Evolutionary conservation across 1,284 basidiomycete genomes (phyloP).

Genomic region (Cutaneotrichosporon cutaneum): DNA sequence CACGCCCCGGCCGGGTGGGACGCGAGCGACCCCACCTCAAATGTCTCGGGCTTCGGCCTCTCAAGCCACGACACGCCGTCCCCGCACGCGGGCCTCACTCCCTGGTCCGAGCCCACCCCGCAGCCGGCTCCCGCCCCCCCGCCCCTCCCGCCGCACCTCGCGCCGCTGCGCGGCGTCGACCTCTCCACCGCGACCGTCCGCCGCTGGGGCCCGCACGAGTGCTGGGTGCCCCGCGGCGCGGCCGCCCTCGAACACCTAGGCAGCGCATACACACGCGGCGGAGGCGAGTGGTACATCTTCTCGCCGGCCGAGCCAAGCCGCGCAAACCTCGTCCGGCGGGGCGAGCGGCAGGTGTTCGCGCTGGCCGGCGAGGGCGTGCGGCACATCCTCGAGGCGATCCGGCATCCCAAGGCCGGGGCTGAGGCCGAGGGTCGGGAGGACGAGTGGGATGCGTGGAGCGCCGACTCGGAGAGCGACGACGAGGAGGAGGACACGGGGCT

Average conservation of each 20-base stretch:
- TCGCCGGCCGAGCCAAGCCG: background rate
- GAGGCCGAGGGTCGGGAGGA: background rate
- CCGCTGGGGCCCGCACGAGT: background rate
- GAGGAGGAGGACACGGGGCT: constrained; percentile 4
- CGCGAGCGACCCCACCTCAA: background rate
- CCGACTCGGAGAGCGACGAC: background rate
- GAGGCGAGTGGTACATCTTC: constrained; percentile 1
- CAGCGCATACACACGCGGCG: background rate
- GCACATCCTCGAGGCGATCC: constrained; percentile 2
- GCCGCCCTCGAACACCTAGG: constrained; percentile 2
- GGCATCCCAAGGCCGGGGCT: background rate
- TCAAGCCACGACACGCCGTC: too few relatives aligned
- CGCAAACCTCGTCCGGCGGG: background rate
- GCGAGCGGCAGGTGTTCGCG: background rate
- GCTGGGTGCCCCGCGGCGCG: constrained; percentile 5
- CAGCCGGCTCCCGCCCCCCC: background rate
- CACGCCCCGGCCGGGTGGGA: background rate
- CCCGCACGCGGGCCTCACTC: too few relatives aligned
- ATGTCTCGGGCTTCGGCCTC: too few relatives aligned
- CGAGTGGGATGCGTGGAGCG: background rate
- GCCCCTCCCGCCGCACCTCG: background rate
- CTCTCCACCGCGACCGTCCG: background rate
- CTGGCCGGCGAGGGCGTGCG: constrained; percentile 1
- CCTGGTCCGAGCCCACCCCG: too few relatives aligned
- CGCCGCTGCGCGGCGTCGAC: background rate